Conservation (phyloP, 345 rosid species). For the Rhodamnia rubescens region DNA sequence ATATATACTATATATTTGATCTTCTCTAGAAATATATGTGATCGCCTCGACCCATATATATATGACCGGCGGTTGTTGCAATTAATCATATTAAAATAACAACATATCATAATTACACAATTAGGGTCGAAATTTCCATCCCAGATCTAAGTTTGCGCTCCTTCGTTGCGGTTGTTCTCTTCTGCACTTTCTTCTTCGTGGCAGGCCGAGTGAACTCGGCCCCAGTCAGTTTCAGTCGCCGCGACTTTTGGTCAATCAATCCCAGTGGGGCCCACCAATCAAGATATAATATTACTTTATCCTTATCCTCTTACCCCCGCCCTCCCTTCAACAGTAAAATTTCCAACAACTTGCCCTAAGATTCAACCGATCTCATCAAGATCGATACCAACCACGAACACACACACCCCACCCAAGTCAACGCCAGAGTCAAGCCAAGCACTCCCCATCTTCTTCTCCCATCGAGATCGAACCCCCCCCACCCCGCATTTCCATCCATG, state of each 20-base stretch:
- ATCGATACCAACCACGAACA: neutral
- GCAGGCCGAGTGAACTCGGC: neutral
- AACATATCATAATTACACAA: neutral
- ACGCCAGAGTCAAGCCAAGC: neutral
- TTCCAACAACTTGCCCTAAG: neutral
- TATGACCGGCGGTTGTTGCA: too few relatives aligned
- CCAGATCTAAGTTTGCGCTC: neutral
- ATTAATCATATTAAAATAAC: too few relatives aligned
- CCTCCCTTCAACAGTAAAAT: neutral
- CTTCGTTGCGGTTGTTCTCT: fast-evolving
- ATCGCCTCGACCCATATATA: too few relatives aligned
- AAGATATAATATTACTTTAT: neutral
- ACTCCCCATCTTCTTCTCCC: neutral
- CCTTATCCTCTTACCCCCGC: neutral
- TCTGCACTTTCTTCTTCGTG: neutral
- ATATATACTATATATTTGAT: too few relatives aligned
- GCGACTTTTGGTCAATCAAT: neutral
- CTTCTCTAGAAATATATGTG: too few relatives aligned
- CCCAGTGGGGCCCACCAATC: neutral
- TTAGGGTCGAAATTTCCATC: neutral
- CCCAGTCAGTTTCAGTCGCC: too few relatives aligned
- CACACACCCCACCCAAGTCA: neutral
- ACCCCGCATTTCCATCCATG: neutral
- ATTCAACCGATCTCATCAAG: neutral
- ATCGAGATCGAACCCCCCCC: too few relatives aligned